Base-by-base conservation (phyloP, 306 rosid species). In the Citrullus amarus region DNA sequence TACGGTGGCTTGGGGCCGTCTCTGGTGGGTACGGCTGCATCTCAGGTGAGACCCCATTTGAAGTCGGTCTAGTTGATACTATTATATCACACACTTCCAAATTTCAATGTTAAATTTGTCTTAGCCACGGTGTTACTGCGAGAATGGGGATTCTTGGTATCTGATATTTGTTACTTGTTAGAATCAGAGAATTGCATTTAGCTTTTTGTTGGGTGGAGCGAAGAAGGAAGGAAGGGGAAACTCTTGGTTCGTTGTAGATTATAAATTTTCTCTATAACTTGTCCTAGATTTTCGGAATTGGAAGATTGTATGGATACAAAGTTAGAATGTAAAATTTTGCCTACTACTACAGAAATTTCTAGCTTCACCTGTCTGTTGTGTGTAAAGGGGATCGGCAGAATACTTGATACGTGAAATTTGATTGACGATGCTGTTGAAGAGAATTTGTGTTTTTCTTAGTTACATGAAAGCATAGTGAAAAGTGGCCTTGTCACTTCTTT, bases 1-100 rank as follows among this genome's bases (percentile, higher is more conserved):
- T 95, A 95, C 81, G 92, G 99, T 77, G 99, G 99, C 43, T 85
- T 95, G 87, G 65, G 80, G 81, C 97, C 97, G 43, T 92, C 97
- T 50, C 84, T 95, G 3, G 93, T 71, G 25, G 99, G 97, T 20
- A 87, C 97, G 39, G 96, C 99, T 78, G 89, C 97, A 0, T 95
- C 99, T 85, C 99, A 92, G 97, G 98, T 92, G 88, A 88, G 87
- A 89, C 84, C 78, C 56, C 43, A 76, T 75, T 71, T 85, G 46
- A 80, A 12, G 76, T 80, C n/a, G 66, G 70, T 61, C 71, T 72
- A n/a, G 59, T 78, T 25, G 18, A 55, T 73, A 30, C 28, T 36
- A 51, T 48, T 2, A 4, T 51, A 53, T 30, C 63, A 34, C n/a
- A 50, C 50, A 18, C 16, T 78, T 61, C 4, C n/a, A 20, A 30